Evolutionary conservation across 1,284 basidiomycete genomes (phyloP).

Genomic region (Moniliella sp.): DNA sequence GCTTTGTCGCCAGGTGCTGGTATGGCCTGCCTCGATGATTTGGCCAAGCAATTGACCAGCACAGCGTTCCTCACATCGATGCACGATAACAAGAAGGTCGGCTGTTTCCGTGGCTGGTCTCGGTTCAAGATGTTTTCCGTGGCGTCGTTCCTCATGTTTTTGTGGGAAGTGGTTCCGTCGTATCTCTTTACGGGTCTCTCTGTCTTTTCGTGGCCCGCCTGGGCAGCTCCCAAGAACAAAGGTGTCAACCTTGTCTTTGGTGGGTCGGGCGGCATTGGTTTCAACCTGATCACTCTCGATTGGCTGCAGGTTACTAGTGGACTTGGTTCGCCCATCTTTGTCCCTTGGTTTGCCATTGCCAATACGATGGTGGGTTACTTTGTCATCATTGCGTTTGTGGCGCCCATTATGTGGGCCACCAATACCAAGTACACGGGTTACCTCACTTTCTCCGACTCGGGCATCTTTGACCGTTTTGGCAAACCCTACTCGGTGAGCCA

Average conservation of each 20-base stretch:
- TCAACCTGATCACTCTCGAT: slow-evolving; percentile 78
- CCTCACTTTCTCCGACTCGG: slow-evolving; percentile 4
- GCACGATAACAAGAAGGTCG: too few relatives aligned
- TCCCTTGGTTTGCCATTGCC: slow-evolving; percentile 89
- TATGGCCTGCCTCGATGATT: slow-evolving; percentile 85
- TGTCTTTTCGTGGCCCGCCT: slow-evolving; percentile 20
- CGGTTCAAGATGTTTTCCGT: slow-evolving; percentile 17
- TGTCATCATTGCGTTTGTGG: slow-evolving; percentile 71
- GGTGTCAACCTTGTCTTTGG: slow-evolving; percentile 23
- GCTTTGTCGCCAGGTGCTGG: slow-evolving; percentile 62
- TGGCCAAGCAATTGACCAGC: slow-evolving; percentile 82
- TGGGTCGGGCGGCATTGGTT: slow-evolving; percentile 42
- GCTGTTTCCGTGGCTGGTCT: too few relatives aligned
- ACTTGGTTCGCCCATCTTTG: slow-evolving; percentile 72
- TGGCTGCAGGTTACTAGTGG: slow-evolving; percentile 79
- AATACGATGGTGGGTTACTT: slow-evolving; percentile 74
- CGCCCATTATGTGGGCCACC: slow-evolving; percentile 70
- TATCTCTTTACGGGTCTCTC: slow-evolving; percentile 20
- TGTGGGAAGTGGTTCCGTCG: slow-evolving; percentile 22
- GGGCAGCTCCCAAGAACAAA: slow-evolving; percentile 21
- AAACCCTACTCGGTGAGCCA: not conserved
- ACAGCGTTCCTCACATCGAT: slow-evolving; percentile 83
- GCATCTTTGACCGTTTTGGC: not conserved
- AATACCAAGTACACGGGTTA: slow-evolving; percentile 42
- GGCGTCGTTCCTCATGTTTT: slow-evolving; percentile 9